Evolutionary conservation across 1,139 yeast species (phyloP).

Genomic region (Taphrina pruni): DNA sequence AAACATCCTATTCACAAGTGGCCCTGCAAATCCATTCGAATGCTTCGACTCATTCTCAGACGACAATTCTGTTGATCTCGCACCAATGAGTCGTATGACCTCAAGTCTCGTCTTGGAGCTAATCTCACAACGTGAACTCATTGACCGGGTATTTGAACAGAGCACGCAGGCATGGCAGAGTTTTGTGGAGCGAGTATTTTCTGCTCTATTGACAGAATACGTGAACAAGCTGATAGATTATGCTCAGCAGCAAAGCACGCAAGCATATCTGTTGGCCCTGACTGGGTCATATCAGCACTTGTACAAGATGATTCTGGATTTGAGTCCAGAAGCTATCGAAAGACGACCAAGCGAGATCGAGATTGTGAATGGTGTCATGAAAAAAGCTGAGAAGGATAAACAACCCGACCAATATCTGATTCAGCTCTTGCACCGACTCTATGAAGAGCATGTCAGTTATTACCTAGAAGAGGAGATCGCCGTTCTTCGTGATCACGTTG

Average conservation of each 20-base stretch:
- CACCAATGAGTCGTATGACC: constrained; percentile 50
- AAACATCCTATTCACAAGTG: constrained; percentile 54
- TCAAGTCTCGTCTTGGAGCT: constrained; percentile 52
- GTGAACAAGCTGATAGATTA: constrained; percentile 51
- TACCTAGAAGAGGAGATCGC: constrained; percentile 56
- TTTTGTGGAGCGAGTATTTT: constrained; percentile 52
- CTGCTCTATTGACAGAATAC: constrained; percentile 52
- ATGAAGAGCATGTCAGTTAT: constrained; percentile 54
- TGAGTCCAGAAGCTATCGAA: constrained; percentile 14
- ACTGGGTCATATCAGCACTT: constrained; percentile 43
- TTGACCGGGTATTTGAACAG: constrained; percentile 53
- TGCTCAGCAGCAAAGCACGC: constrained; percentile 44
- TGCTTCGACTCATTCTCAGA: constrained; percentile 49
- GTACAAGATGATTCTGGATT: constrained; percentile 4
- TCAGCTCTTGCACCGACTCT: constrained; percentile 49
- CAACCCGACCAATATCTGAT: constrained; percentile 12
- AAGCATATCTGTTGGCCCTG: constrained; percentile 47
- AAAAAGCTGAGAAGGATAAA: neutral
- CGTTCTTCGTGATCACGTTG: constrained; percentile 51
- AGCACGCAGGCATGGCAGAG: constrained; percentile 49
- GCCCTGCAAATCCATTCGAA: constrained; percentile 50
- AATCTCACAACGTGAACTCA: constrained; percentile 51
- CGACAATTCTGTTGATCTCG: constrained; percentile 50
- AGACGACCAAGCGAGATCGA: constrained; percentile 10
- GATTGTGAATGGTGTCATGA: constrained; percentile 22